These are phyloP conservation scores for Aspergillus sp. DNA, from an alignment of 2,329 filamentous ascomycete genomes.

Conservation along the genomic window DNA sequence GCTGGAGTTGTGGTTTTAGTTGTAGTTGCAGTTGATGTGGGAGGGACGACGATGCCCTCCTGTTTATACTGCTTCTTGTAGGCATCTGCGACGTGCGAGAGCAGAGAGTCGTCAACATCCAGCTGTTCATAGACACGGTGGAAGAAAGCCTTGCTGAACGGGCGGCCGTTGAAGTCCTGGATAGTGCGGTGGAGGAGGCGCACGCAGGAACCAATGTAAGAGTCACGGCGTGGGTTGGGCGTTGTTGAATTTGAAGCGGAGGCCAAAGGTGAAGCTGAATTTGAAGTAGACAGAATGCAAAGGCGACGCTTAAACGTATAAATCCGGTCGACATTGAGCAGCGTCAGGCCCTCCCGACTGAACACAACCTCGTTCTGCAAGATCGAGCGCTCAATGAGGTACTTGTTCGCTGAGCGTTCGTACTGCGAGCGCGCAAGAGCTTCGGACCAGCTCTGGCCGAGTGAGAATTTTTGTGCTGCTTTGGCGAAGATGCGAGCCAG, in stretches of 20 bases:
- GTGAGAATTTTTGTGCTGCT: conserved; percentile 37
- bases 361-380: conserved; percentile 47
- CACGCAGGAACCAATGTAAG: conserved; percentile 41
- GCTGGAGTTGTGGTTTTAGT: too few species aligned
- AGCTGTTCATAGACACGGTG: conserved; percentile 45
- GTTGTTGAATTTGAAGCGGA: conserved; percentile 1
- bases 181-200: conserved; percentile 42
- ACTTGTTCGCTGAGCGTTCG: conserved; percentile 38
- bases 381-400: conserved; percentile 44
- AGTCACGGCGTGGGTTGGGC: conserved; percentile 29
- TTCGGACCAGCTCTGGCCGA: conserved; percentile 40
- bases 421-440: conserved; percentile 37
- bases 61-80: conserved; percentile 37
- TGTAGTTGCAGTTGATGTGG: not conserved
- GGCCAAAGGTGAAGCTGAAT: not conserved
- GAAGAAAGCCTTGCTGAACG: conserved; percentile 46
- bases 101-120: conserved; percentile 36
- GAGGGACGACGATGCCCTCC: conserved; percentile 40
- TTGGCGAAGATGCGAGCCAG: conserved; percentile 38
- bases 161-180: conserved; percentile 40
- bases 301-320: conserved; percentile 46
- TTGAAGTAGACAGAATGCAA: conserved; percentile 34
- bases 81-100: conserved; percentile 35
- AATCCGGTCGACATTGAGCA: conserved; percentile 47
- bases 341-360: conserved; percentile 44